Base-by-base conservation (phyloP, 208 protist species). In the Trypanosoma cruzi region DNA sequence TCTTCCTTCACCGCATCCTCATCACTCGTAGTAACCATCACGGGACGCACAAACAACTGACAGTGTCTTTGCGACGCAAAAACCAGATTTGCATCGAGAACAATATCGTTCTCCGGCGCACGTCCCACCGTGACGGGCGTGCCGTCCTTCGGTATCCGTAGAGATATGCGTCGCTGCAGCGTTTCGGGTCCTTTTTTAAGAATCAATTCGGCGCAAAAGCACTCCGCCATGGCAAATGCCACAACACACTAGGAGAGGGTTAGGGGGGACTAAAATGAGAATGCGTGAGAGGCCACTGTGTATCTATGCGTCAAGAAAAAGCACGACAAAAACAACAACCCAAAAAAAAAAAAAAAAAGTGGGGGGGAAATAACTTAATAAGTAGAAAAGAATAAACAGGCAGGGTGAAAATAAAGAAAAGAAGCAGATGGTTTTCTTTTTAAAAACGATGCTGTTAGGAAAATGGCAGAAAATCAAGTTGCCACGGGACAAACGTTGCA, bases 21-120 rank as follows among this genome's bases (percentile, higher is more conserved):
- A 10, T 7, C 29, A 10, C 22, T 42, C 5, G 22, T 22, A 13
- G 26, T n/a, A n/a, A 3, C 29, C 36, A 2, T 13, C 13, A 50
- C 57, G 4, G 60, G 29, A 56, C 62, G 65, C 63, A 62, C 56
- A 69, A 80, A 89, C 32, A 95, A 57, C 54, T 79, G 82, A 71
- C 89, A 95, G 56, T 95, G 89, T 57, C 81, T 76, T 63, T 95
- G 84, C 22, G 90, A 96, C 22, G 90, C 77, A 75, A 93, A 96
- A 50, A 96, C 54, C 26, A 93, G 71, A 31, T 73, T 75, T 2
- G 82, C 78, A 48, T 93, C 88, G 0, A 96, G 77, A 37, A 96
- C 78, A 18, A 81, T 71, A 16, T 69, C 55, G 68, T 88, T 92
- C 64, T 92, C 76, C 4, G 68, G 24, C 29, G 77, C 79, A 16